Base-by-base conservation (phyloP, 2,329 filamentous ascomycete genomes). In the Claviceps monticola region DNA sequence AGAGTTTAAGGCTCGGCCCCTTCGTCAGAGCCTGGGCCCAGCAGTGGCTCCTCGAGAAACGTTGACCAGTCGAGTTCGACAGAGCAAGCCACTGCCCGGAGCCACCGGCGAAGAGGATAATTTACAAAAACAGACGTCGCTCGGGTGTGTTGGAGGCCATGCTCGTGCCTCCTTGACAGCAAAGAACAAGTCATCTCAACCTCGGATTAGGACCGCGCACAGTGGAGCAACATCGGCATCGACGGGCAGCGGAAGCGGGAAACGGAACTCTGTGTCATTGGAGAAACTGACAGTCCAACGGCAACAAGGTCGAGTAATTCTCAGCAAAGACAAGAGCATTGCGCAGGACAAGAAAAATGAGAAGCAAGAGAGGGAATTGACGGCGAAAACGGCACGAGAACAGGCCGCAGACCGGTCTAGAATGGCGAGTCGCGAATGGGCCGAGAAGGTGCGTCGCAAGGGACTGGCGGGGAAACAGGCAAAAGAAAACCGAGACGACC, bases 1-100 rank as follows among this genome's bases (percentile, higher is more conserved):
- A 51, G 78, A 83, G 59, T 83, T 83, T 69, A 84, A 82, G 62
- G 80, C 80, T 5, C 73, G 73, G 38, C 80, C 80, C 17, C 61
- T 79, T 39, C 74, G 74, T 43, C 65, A 69, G 50, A 74, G 68
- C 51, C 61, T 70, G 17, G 65, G 64, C 8, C 65, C 69, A 1
- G 64, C 65, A 46, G 62, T 70, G 5, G 56, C 70, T 4, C 77
- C 78, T 41, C 76, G 79, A 26, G 78, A 79, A 46, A 83, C 78
- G 11, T 63, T 74, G 56, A 67, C 79, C 41, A 83, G 80, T 62
- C 74, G 75, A 38, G 75, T 74, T 43, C 73, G 79, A 36, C 74
- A 75, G 57, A 71, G 64, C 55, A 74, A 71, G 56, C 58, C 58
- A n/a, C 54, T 67, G 49, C 59, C 62, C 23, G 58, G 61, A 5